Percentiles rank a stretch among this genome's conserved stretches.
These are phyloP conservation scores for Penicillium freii DNA, from an alignment of 2,329 filamentous ascomycete genomes.

Conservation along the genomic window DNA sequence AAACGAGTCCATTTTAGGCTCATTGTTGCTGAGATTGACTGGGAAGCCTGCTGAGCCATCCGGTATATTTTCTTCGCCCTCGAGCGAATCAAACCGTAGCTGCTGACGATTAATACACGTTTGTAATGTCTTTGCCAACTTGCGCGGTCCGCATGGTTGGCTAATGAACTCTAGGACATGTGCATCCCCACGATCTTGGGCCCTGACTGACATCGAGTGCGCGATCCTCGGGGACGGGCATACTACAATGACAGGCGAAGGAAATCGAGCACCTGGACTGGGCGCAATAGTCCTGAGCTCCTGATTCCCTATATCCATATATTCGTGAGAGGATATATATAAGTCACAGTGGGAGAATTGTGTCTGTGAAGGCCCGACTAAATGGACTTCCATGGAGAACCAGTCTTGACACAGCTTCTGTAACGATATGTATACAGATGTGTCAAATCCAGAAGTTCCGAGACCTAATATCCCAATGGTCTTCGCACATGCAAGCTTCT, in stretches of 20 bases:
- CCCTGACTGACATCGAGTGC: constrained; percentile 15
- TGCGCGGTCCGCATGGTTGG: constrained; percentile 33
- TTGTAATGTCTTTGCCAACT: constrained; percentile 29
- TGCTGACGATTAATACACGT: constrained; percentile 16
- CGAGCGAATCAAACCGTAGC: background rate
- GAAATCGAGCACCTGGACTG: background rate
- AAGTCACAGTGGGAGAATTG: constrained; percentile 19
- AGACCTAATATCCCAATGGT: constrained; percentile 23
- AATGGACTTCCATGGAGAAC: constrained; percentile 16
- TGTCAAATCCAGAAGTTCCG: constrained; percentile 10
- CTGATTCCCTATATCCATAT: constrained; percentile 14
- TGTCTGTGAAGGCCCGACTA: background rate
- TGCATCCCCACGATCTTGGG: background rate
- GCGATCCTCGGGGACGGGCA: constrained; percentile 21
- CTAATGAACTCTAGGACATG: constrained; percentile 33
- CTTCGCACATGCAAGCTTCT: constrained; percentile 6
- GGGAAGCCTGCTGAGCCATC: background rate
- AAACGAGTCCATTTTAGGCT: background rate
- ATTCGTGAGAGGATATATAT: constrained; percentile 22
- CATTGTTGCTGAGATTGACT: background rate
- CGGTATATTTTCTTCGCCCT: background rate
- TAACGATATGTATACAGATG: constrained; percentile 15
- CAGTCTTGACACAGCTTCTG: constrained; percentile 19
- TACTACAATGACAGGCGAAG: constrained; percentile 29
- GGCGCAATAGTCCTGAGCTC: constrained; percentile 3